Evolutionary conservation across 257 asterid genomes (phyloP), one percentile per base, ranked within the genome.

Genomic region (Paulownia fortunei): DNA sequence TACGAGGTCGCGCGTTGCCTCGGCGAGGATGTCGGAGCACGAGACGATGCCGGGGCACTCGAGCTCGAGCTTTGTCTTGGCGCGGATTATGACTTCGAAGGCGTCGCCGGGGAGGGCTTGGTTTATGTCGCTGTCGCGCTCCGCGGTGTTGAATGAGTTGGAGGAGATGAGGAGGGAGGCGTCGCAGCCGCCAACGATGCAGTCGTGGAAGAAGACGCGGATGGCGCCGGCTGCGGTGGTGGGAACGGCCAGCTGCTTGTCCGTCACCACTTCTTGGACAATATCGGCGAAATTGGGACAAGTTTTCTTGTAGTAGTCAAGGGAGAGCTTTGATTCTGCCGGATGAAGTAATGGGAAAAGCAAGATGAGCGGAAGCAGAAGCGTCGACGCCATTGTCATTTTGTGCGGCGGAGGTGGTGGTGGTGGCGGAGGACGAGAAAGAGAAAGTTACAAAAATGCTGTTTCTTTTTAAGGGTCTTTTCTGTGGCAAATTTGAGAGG

Each of bases 171-270:
- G 92, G 63, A 94, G 76, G 70, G 99, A 92, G 46, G 94, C 95
- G 79, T 94, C 99, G 76, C 98, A 91, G 42, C 99, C 99, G 8
- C 89, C 97, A 15, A 89, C 95, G 27, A 92, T 63, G 84, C 99
- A 94, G 72, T 94, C 97, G 71, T 94, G 99, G 92, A 94, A 94
- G 86, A 94, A 94, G 60, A 92, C 76, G 77, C 98, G 97, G 80
- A 94, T 92, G 79, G 89, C 76, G 44, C 92, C 98, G 8, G 98
- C 98, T 9, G 97, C 97, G 0, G 98, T 88, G 59, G 95, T 84
- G 62, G 98, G 98, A 52, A 82, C 49, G 5, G 92, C 34, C 4
- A 89, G 80, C 78, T 94, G 98, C 79, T 94, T 94, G 56, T 89
- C 92, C 12, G 80, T 81, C 61, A 84, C 76, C n/a, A 83, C 79